phyloP scores from a whole-genome alignment of 768 basidiomycete genomes.

The Myochromella boudieri region DNA sequence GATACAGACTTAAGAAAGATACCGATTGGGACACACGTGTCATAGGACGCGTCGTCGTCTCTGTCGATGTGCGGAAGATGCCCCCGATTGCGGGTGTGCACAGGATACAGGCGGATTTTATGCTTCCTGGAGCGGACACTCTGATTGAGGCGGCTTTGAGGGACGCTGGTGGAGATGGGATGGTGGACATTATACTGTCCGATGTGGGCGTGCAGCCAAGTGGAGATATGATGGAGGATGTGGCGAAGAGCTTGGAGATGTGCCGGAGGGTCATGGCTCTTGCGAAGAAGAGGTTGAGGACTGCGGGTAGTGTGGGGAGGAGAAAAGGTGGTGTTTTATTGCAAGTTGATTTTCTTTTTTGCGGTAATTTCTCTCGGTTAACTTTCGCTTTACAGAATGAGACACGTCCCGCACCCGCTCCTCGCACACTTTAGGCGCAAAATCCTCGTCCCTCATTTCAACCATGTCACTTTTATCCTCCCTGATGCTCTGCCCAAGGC shows the following conservation, averaged over 20 bases:
- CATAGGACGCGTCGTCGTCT: no score
- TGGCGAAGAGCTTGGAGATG: slow-evolving; percentile 67
- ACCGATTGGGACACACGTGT: no score
- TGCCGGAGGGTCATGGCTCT: slow-evolving; percentile 75
- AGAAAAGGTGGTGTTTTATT: slow-evolving; percentile 53
- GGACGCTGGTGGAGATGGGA: slow-evolving; percentile 29
- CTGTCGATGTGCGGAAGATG: slow-evolving; percentile 80
- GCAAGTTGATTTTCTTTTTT: slow-evolving; percentile 35
- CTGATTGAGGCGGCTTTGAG: slow-evolving; percentile 40
- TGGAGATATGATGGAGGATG: slow-evolving; percentile 68
- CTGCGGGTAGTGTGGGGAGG: slow-evolving; percentile 41
- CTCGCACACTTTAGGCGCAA: no score
- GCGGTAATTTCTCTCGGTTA: no score
- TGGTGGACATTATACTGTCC: slow-evolving; percentile 80
- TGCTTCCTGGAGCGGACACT: slow-evolving; percentile 48
- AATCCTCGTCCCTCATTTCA: no score
- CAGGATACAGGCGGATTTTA: slow-evolving; percentile 77
- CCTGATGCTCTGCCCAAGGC: no score
- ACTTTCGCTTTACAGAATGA: no score
- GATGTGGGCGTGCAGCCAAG: slow-evolving; percentile 90
- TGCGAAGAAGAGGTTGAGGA: slow-evolving; percentile 50
- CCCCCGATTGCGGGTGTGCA: slow-evolving; percentile 70
- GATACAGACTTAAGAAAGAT: no score
- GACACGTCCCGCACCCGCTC: no score
- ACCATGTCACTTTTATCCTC: no score